Percentiles rank a stretch among this genome's conserved stretches.
Evolutionary conservation across 2,329 filamentous ascomycete genomes (phyloP).

Genomic region (Diaporthe australafricana): DNA sequence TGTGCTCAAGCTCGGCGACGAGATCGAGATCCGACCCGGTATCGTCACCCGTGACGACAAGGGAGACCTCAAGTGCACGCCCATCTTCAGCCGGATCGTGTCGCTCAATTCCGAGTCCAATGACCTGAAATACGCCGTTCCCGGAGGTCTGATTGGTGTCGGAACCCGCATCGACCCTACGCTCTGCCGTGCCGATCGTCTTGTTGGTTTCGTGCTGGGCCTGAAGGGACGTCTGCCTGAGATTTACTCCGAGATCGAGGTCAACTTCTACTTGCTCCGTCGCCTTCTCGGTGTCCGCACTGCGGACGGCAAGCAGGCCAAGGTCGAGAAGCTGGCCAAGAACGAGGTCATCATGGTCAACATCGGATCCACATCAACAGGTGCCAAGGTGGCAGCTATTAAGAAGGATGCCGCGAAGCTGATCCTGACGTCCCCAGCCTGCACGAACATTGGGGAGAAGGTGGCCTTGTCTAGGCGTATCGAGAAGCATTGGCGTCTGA

Average conservation of each 20-base stretch:
- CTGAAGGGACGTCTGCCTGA: conserved; percentile 93
- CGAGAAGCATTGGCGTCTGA: conserved; percentile 98
- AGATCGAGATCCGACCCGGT: conserved; percentile 99
- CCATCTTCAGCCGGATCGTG: conserved; percentile 95
- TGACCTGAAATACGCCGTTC: conserved; percentile 97
- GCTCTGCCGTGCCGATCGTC: conserved; percentile 97
- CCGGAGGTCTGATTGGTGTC: conserved; percentile 97
- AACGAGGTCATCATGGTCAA: conserved; percentile 99
- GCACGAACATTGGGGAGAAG: conserved; percentile 98
- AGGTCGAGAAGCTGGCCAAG: conserved; percentile 98
- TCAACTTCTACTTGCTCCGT: conserved; percentile 98
- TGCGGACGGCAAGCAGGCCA: conserved; percentile 98
- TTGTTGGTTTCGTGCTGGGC: conserved; percentile 97
- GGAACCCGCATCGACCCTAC: conserved; percentile 98
- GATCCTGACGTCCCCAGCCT: conserved; percentile 90
- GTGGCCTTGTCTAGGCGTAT: conserved; percentile 96
- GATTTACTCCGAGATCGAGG: conserved; percentile 98
- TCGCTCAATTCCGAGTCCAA: conserved; percentile 98
- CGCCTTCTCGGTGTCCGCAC: conserved; percentile 96
- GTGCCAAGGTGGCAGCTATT: conserved; percentile 96
- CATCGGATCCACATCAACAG: conserved; percentile 96
- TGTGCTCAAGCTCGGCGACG: conserved; percentile 95
- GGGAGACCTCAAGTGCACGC: conserved; percentile 94
- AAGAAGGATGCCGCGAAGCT: conserved; percentile 98
- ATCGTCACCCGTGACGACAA: conserved; percentile 96